phyloP scores from a whole-genome alignment of 768 basidiomycete species.

The Rhizopogon salebrosus region DNA sequence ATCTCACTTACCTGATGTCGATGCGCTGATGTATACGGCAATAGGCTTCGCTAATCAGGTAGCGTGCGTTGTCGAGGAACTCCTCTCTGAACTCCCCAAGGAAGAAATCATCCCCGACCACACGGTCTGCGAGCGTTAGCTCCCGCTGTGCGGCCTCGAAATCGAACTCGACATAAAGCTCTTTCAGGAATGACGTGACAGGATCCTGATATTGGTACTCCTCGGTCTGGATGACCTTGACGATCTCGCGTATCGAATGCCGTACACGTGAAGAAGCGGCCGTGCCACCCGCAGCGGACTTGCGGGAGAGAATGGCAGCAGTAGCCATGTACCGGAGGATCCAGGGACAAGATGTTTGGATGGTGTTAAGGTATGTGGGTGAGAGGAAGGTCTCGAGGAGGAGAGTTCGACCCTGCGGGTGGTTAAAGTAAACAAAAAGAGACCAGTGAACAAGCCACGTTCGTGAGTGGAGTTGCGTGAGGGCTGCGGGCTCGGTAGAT shows the following conservation, averaged over 20 bases:
- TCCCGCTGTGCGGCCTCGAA: slow-evolving; percentile 91
- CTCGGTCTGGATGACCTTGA: slow-evolving; percentile 91
- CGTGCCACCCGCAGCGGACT: slow-evolving; percentile 48
- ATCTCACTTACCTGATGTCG: slow-evolving; percentile 66
- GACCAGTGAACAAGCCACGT: slow-evolving; percentile 98
- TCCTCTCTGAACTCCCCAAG: slow-evolving; percentile 85
- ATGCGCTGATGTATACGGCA: slow-evolving; percentile 95
- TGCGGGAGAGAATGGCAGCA: slow-evolving; percentile 88
- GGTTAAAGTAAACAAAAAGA: slow-evolving; percentile 97
- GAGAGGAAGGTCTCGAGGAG: slow-evolving; percentile 96
- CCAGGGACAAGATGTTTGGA: slow-evolving; percentile 94
- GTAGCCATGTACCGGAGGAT: slow-evolving; percentile 91
- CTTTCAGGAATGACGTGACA: slow-evolving; percentile 87
- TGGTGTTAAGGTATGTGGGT: slow-evolving; percentile 96
- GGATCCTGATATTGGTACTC: slow-evolving; percentile 96
- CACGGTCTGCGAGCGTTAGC: slow-evolving; percentile 69
- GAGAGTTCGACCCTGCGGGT: slow-evolving; percentile 83
- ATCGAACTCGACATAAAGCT: slow-evolving; percentile 93
- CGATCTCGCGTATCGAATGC: slow-evolving; percentile 85
- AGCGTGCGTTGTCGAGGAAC: slow-evolving; percentile 94
- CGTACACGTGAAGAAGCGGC: slow-evolving; percentile 67
- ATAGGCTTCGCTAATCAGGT: slow-evolving; percentile 94
- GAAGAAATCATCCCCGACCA: slow-evolving; percentile 93
- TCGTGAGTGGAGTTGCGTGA: slow-evolving; percentile 86
- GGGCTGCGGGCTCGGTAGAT: slow-evolving; percentile 57